Conservation (phyloP, 441 rosid species). For the Populus hybrid region DNA sequence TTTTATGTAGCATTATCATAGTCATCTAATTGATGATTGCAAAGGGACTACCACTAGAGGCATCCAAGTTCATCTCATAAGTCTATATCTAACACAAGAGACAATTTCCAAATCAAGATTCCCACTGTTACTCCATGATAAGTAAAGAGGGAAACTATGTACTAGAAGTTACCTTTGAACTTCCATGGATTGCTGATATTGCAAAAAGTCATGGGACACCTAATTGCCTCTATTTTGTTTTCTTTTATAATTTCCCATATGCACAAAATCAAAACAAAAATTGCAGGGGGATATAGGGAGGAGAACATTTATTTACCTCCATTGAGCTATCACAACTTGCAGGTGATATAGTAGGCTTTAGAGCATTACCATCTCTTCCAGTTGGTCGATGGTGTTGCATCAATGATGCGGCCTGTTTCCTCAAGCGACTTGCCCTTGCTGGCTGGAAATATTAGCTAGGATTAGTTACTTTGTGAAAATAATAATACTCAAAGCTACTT, state of each 20-base stretch:
- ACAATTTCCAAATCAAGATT: not conserved
- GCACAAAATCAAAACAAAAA: not conserved
- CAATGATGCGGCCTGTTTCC: conserved; percentile 38
- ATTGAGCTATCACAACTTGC: conserved; percentile 54
- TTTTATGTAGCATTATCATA: not conserved
- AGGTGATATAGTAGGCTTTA: conserved; percentile 44
- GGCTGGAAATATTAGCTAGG: conserved; percentile 43
- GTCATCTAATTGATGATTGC: not conserved
- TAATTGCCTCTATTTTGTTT: not conserved
- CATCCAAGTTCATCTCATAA: not conserved
- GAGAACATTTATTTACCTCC: conserved; percentile 41
- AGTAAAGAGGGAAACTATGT: not conserved
- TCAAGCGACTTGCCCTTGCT: conserved; percentile 47
- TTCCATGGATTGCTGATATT: not conserved
- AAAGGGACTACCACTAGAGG: not conserved
- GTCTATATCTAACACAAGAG: not conserved
- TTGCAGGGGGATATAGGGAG: not conserved
- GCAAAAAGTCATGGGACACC: not conserved
- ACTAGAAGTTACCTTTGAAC: not conserved
- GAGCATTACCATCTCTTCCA: conserved; percentile 31
- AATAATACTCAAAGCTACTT: not conserved
- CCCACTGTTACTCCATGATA: not conserved
- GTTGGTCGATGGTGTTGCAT: conserved; percentile 35
- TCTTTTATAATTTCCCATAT: not conserved
- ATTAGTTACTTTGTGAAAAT: conserved; percentile 15